Evolutionary conservation across 148 eudicot genomes (phyloP).

Genomic region (Camellia japonica): DNA sequence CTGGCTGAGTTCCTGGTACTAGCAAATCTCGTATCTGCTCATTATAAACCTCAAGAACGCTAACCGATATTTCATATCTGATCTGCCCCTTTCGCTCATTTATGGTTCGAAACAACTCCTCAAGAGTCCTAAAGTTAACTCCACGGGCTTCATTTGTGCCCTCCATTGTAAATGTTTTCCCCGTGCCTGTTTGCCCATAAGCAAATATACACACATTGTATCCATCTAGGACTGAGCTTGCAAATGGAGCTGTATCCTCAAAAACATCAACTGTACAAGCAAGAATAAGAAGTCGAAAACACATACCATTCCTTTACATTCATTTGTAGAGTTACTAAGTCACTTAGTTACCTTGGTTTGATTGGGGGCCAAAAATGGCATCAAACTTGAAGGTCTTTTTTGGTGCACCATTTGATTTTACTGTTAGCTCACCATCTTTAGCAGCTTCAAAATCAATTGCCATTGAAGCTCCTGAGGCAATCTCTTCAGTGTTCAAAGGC

Average conservation of each 20-base stretch:
- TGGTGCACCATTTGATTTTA: constrained; percentile 57
- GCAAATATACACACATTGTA: constrained; percentile 96
- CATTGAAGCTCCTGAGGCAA: constrained; percentile 57
- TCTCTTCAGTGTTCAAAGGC: constrained; percentile 74
- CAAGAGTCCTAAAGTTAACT: constrained; percentile 86
- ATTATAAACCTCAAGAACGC: constrained; percentile 91
- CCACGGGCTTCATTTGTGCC: constrained; percentile 85
- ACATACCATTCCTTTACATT: background rate
- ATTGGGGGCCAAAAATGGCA: constrained; percentile 82
- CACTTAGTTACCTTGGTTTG: constrained; percentile 64
- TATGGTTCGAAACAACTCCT: constrained; percentile 65
- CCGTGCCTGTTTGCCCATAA: constrained; percentile 97
- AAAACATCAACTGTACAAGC: constrained; percentile 60
- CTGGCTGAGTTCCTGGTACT: constrained; percentile 59
- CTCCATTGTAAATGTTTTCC: constrained; percentile 97
- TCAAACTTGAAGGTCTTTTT: constrained; percentile 83
- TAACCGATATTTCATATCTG: constrained; percentile 73
- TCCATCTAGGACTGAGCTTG: constrained; percentile 90
- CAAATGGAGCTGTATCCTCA: constrained; percentile 88
- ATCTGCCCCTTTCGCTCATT: constrained; percentile 59
- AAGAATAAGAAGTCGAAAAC: constrained; percentile 5
- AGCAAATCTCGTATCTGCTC: constrained; percentile 92
- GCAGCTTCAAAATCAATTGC: constrained; percentile 78
- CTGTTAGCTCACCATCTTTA: constrained; percentile 71
- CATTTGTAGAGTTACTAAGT: background rate